A percentile compares a stretch with the other conserved stretches of the same genome.
phyloP scores from a whole-genome alignment of 2,329 filamentous ascomycete genomes.

The Pseudogymnoascus sp. region DNA sequence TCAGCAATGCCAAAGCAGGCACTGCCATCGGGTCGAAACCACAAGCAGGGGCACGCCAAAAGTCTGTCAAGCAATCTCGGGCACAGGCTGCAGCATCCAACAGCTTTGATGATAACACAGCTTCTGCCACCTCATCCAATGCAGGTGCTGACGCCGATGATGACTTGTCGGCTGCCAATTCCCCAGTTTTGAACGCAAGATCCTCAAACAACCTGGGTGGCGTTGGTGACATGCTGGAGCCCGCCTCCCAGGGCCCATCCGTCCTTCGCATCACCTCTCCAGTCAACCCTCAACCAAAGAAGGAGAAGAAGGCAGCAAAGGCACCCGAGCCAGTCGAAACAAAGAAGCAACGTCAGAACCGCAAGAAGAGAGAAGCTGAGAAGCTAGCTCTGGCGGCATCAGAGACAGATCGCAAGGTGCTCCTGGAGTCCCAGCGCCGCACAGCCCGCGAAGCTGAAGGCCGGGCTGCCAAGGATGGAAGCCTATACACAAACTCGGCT shows the following conservation, averaged over 20 bases:
- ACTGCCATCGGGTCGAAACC: constrained; percentile 49
- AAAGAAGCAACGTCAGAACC: constrained; percentile 94
- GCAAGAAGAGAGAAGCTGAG: constrained; percentile 75
- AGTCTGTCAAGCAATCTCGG: constrained; percentile 63
- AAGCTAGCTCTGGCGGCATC: constrained; percentile 69
- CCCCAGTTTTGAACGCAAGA: constrained; percentile 52
- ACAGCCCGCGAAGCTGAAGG: constrained; percentile 76
- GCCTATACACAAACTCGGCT: constrained; percentile 39
- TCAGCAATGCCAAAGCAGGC: constrained; percentile 65
- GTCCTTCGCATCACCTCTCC: constrained; percentile 71
- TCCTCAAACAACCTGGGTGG: constrained; percentile 46
- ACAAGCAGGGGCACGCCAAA: constrained; percentile 34
- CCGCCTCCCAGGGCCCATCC: constrained; percentile 57
- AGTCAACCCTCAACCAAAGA: constrained; percentile 51
- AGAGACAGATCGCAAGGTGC: constrained; percentile 68
- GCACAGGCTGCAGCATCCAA: constrained; percentile 39
- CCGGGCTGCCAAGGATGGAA: constrained; percentile 74
- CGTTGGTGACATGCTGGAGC: constrained; percentile 88
- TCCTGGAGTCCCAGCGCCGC: constrained; percentile 77
- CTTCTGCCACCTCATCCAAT: constrained; percentile 53
- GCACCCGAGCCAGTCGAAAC: constrained; percentile 64
- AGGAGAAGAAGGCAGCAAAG: constrained; percentile 52
- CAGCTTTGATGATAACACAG: constrained; percentile 40
- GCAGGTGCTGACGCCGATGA: constrained; percentile 73
- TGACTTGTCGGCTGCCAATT: constrained; percentile 64